These are phyloP conservation scores for Raffaelea ambrosiae DNA, from an alignment of 2,329 filamentous ascomycete genomes.

Conservation along the genomic window DNA sequence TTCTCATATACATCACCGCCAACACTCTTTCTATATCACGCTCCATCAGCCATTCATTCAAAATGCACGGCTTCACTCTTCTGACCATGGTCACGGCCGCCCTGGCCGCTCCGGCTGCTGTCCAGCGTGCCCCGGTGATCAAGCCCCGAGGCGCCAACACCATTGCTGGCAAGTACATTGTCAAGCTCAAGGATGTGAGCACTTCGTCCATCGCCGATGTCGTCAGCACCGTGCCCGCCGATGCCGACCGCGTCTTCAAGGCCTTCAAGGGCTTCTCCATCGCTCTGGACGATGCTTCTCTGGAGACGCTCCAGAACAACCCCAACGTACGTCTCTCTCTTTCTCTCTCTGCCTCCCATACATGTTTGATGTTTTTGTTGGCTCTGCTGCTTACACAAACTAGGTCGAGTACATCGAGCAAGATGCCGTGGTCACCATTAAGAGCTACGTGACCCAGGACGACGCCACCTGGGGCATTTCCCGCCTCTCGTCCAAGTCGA, in stretches of 20 bases:
- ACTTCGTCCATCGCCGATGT: conserved; percentile 18
- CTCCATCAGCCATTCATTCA: conserved; percentile 11
- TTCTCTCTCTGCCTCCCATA: too few relatives aligned
- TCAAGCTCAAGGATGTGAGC: conserved; percentile 31
- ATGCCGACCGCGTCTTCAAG: conserved; percentile 18
- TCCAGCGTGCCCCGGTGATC: conserved; percentile 25
- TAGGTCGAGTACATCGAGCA: conserved; percentile 24
- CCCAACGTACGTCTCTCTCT: conserved; percentile 17
- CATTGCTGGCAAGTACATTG: conserved; percentile 30
- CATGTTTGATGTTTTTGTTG: too few relatives aligned
- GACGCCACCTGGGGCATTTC: conserved; percentile 20
- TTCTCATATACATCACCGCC: too few relatives aligned
- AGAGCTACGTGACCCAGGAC: conserved; percentile 17
- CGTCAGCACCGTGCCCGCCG: conserved; percentile 12
- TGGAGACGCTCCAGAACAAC: conserved; percentile 15
- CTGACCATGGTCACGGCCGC: conserved; percentile 27
- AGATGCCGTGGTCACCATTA: conserved; percentile 20
- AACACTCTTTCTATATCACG: too few relatives aligned
- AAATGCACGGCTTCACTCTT: conserved; percentile 27
- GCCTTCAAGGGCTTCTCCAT: conserved; percentile 22
- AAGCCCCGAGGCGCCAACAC: conserved; percentile 23
- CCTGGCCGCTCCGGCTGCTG: conserved; percentile 21
- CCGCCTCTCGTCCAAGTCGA: conserved; percentile 17
- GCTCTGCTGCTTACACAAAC: conserved; percentile 6
- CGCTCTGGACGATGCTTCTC: conserved; percentile 13